Base-by-base conservation (phyloP, 2,329 filamentous ascomycete genomes). In the Pyricularia grisea region DNA sequence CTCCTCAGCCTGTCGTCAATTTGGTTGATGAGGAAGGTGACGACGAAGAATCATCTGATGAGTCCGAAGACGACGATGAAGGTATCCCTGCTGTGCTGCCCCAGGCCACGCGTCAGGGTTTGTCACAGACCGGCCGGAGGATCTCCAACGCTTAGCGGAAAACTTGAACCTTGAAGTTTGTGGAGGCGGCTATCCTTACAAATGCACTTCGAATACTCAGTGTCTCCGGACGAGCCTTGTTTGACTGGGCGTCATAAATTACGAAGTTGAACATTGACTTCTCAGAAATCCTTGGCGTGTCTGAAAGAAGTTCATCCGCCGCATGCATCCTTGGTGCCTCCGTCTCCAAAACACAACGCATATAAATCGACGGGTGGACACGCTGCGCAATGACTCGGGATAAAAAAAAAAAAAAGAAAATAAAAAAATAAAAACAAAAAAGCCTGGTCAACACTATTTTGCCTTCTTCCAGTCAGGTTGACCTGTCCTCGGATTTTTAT, bases 21-120 rank as follows among this genome's bases (percentile, higher is more conserved):
- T 55, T 60, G 58, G 36, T 64, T 25, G 67, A 58, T 36, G 65
- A 20, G 12, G 65, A 33, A 28, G 68, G 71, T 17, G 55, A 64
- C 67, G 25, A 70, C 69, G 23, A 73, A 65, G 66, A 74, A 23
- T 72, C 73, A 11, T 70, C 73, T 12, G 75, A 74, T 0, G 75
- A 75, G 9, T 77, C 75, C 1, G 74, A 73, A 6, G 74, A 74
- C 25, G 75, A 75, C 33, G 73, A 77, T 33, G 76, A 76, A 11
- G 77, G 78, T 61, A 79, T 79, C 36, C 78, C 78, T 0, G 74
- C 77, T 1, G 74, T 72, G 7, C 71, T 79, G 20, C 78, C 78
- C 0, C 64, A 74, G 0, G 73, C 74, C n/a, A 73, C 78, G 9
- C 72, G 75, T 20, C 74, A 76, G 69, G 77, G 74, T 20, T 68